A percentile compares a stretch with the other conserved stretches of the same genome.
Evolutionary conservation across 108 stramenopile genomes (phyloP).

Genomic region (Cyclotella atomus): DNA sequence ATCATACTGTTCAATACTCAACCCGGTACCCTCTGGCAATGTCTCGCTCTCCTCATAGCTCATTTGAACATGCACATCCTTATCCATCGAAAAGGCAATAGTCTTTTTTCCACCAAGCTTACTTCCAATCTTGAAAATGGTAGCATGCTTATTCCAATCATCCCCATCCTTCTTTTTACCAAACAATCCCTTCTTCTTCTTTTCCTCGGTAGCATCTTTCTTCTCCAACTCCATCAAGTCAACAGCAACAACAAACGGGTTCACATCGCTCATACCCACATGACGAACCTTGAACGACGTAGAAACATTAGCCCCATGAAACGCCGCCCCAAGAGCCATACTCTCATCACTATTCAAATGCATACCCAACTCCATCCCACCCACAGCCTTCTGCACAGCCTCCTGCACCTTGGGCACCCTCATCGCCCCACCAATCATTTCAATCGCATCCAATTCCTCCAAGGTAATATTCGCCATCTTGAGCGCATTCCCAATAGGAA

Average conservation of each 20-base stretch:
- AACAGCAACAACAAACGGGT: slow-evolving; percentile 84
- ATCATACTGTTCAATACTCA: slow-evolving; percentile 83
- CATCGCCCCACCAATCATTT: slow-evolving; percentile 99
- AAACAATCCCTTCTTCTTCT: slow-evolving; percentile 53
- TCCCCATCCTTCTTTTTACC: slow-evolving; percentile 60
- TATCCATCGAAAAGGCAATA: slow-evolving; percentile 93
- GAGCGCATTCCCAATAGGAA: slow-evolving; percentile 83
- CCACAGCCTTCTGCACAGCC: slow-evolving; percentile 55
- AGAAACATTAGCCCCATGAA: slow-evolving; percentile 96
- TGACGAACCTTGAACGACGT: slow-evolving; percentile 98
- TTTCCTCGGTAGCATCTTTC: slow-evolving; percentile 12
- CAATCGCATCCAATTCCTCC: slow-evolving; percentile 91
- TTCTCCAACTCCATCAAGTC: slow-evolving; percentile 63
- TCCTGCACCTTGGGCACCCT: slow-evolving; percentile 96
- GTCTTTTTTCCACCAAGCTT: slow-evolving; percentile 93
- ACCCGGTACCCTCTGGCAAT: slow-evolving; percentile 75
- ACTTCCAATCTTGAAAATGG: slow-evolving; percentile 86
- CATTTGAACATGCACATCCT: slow-evolving; percentile 85
- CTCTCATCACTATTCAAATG: slow-evolving; percentile 99
- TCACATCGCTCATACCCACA: slow-evolving; percentile 94
- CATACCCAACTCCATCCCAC: slow-evolving; percentile 89
- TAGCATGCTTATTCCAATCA: slow-evolving; percentile 88
- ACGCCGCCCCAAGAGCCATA: slow-evolving; percentile 98
- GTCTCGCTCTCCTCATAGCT: slow-evolving; percentile 81
- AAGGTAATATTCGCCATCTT: slow-evolving; percentile 79